Evolutionary conservation across 805 yeast genomes (phyloP), one percentile per base, ranked within the genome.

Genomic region (Saturnispora ahearnii): DNA sequence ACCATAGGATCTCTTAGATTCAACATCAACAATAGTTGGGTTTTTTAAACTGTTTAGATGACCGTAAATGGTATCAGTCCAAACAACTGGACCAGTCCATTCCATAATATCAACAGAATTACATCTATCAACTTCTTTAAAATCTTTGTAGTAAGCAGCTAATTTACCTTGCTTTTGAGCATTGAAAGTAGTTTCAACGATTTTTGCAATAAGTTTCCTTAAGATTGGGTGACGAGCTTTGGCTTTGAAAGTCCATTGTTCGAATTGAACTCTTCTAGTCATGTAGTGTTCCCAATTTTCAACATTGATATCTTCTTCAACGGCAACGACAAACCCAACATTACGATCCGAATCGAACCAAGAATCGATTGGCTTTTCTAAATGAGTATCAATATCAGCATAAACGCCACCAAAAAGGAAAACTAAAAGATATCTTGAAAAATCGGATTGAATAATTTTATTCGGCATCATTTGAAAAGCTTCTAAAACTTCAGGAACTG

Each of bases 11-110:
- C 68, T 60, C 32, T 56, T 56, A 30, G 62, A 60, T 51, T 64
- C 68, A 26, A 64, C 61, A 49, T 64, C 68, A 41, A 64, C 65
- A 46, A 64, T 57, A 2, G 67, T 63, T 49, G 68, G 68, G 38
- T 64, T 62, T 46, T 52, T 56, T 41, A 64, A 54, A 24, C 65
- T 61, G 61, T 83, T 82, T 61, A 84, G 71, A 62, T 84, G 85
- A 8, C 76, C 74, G 63, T 84, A 74, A 11, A 84, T 74, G 10
- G 81, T 79, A 61, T 84, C 91, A 1, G 95, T 81, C 82, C 88
- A 85, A 26, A 80, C 68, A 40, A 87, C 93, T 43, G 85, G 79
- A 10, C 95, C 95, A 0, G 93, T 82, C 88, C 88, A 83, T 58
- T 73, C 76, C 71, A 80, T 78, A 49, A 82, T 78, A 55, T 77